Conservation (phyloP, 2,329 filamentous ascomycete genomes). For the Zelopaecilomyces penicillatus region DNA sequence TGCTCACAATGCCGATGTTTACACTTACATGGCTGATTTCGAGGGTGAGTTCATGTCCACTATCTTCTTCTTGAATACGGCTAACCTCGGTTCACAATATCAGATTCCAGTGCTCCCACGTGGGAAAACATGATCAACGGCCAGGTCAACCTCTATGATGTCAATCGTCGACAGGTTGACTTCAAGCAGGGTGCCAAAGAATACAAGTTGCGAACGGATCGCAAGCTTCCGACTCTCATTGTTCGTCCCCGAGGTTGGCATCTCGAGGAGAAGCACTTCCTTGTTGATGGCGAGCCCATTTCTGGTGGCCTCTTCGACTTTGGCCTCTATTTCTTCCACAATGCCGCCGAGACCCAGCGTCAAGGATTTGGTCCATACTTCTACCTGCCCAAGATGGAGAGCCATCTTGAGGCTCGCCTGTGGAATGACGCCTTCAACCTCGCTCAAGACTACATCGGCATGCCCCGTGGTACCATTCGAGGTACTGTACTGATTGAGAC, state of each 20-base stretch:
- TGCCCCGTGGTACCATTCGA: conserved; percentile 85
- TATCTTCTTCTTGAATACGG: background rate
- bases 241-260: conserved; percentile 96
- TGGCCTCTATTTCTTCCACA: conserved; percentile 98
- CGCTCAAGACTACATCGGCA: conserved; percentile 83
- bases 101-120: conserved; percentile 89
- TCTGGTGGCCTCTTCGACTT: conserved; percentile 93
- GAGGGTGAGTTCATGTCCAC: conserved; percentile 56
- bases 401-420: conserved; percentile 88
- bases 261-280: conserved; percentile 96
- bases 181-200: conserved; percentile 94
- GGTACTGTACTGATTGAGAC: conserved; percentile 96
- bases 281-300: conserved; percentile 88
- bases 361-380: conserved; percentile 89
- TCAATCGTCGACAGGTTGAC: conserved; percentile 86
- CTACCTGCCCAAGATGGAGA: conserved; percentile 97
- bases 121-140: conserved; percentile 99
- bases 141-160: conserved; percentile 95
- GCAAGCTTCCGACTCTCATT: conserved; percentile 78
- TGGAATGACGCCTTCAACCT: conserved; percentile 99
- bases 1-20: conserved; percentile 89
- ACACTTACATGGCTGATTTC: conserved; percentile 99
- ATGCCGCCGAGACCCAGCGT: conserved; percentile 78
- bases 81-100: background rate
- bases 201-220: conserved; percentile 93